A percentile compares a stretch with the other conserved stretches of the same genome.
Evolutionary conservation across 2,329 filamentous ascomycete species (phyloP).

Genomic region (Elsinoe australis): DNA sequence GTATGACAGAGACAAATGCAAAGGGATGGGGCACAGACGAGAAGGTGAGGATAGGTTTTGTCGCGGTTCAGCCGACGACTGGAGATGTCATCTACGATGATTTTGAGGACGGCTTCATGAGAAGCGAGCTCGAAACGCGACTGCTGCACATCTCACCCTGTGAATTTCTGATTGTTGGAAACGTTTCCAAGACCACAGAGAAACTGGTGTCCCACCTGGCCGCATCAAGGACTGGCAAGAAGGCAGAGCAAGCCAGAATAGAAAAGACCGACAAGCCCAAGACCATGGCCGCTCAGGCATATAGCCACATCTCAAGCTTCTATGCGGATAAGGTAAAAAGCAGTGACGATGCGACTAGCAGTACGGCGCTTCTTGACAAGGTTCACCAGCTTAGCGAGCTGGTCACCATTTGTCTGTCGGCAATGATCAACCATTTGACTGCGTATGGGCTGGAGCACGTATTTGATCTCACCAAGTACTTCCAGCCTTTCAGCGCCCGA

Average conservation of each 20-base stretch:
- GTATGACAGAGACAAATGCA: slow-evolving; percentile 75
- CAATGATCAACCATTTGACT: slow-evolving; percentile 88
- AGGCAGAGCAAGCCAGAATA: slow-evolving; percentile 81
- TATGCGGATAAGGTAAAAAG: slow-evolving; percentile 79
- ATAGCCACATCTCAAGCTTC: slow-evolving; percentile 84
- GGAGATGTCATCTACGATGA: slow-evolving; percentile 93
- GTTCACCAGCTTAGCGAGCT: slow-evolving; percentile 77
- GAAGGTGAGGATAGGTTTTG: slow-evolving; percentile 81
- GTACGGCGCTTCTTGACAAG: slow-evolving; percentile 66
- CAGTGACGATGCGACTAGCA: slow-evolving; percentile 31
- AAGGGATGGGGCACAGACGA: slow-evolving; percentile 83
- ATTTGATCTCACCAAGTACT: slow-evolving; percentile 93
- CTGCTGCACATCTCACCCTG: slow-evolving; percentile 91
- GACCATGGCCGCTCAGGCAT: slow-evolving; percentile 74
- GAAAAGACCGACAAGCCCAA: slow-evolving; percentile 70
- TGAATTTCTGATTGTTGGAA: slow-evolving; percentile 87
- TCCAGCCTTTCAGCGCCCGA: slow-evolving; percentile 86
- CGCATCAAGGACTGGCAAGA: slow-evolving; percentile 79
- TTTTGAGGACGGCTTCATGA: slow-evolving; percentile 97
- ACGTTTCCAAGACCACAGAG: slow-evolving; percentile 81
- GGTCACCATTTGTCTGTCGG: slow-evolving; percentile 84
- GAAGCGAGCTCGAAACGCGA: slow-evolving; percentile 91
- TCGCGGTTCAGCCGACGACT: slow-evolving; percentile 91
- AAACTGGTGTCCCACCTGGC: slow-evolving; percentile 88
- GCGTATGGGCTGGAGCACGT: slow-evolving; percentile 94